Conservation (phyloP, 2,329 filamentous ascomycete genomes). For the Dothistroma pini region DNA sequence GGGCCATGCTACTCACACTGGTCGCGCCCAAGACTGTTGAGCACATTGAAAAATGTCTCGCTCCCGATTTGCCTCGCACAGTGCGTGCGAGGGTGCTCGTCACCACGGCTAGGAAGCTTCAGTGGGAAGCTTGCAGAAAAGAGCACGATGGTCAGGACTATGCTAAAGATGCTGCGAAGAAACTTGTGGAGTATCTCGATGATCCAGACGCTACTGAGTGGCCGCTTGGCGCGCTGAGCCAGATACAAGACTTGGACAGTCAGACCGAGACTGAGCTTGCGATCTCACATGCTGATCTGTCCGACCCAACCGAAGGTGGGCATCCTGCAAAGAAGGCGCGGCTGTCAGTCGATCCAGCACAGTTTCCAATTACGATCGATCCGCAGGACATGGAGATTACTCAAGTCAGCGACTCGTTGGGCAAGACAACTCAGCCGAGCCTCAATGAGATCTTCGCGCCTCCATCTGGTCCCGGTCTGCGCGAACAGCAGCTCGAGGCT, state of each 20-base stretch:
- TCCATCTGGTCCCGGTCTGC: slow-evolving; percentile 6
- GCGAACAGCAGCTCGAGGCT: slow-evolving; percentile 24
- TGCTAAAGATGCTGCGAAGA: slow-evolving; percentile 22
- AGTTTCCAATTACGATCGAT: slow-evolving; percentile 30
- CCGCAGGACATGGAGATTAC: slow-evolving; percentile 37
- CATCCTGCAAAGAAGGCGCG: slow-evolving; percentile 29
- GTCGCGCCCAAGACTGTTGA: slow-evolving; percentile 42
- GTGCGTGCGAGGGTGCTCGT: slow-evolving; percentile 37
- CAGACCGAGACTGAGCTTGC: slow-evolving; percentile 33
- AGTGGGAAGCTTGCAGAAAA: slow-evolving; percentile 35
- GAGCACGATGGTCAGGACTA: slow-evolving; percentile 24
- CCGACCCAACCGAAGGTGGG: background rate
- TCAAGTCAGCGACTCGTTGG: slow-evolving; percentile 43
- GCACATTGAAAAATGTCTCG: slow-evolving; percentile 43
- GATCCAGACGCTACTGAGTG: slow-evolving; percentile 20
- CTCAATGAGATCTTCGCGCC: background rate
- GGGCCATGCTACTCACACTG: slow-evolving; percentile 35
- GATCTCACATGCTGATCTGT: background rate
- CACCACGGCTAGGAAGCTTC: slow-evolving; percentile 35
- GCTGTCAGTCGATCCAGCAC: slow-evolving; percentile 8
- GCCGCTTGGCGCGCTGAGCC: slow-evolving; percentile 26
- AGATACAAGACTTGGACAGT: slow-evolving; percentile 32
- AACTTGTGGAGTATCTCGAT: slow-evolving; percentile 24
- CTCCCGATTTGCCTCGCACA: slow-evolving; percentile 21
- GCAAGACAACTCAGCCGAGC: slow-evolving; percentile 25